Percentiles rank a stretch among this genome's conserved stretches.
These are phyloP conservation scores for Lactarius sanguifluus DNA, from an alignment of 768 basidiomycete genomes.

Conservation along the genomic window DNA sequence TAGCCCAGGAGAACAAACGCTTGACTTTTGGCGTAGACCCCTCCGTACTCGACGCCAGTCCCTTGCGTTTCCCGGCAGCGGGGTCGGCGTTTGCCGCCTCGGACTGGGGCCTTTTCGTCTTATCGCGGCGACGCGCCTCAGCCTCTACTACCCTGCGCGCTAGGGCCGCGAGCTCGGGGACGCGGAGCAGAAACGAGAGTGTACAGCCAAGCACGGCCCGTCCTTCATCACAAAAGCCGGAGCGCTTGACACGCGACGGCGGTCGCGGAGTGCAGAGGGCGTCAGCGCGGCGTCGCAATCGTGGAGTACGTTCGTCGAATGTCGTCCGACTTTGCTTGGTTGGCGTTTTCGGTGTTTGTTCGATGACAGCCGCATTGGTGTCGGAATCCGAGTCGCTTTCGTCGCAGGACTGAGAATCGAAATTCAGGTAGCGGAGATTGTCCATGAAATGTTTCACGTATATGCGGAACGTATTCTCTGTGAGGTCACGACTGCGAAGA, in stretches of 20 bases:
- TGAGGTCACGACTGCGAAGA: conserved; percentile 65
- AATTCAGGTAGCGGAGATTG: conserved; percentile 37
- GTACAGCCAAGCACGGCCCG: conserved; percentile 44
- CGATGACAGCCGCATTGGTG: background rate
- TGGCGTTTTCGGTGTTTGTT: conserved; percentile 36
- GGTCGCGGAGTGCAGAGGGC: conserved; percentile 14
- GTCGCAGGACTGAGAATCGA: background rate
- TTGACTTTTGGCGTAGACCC: conserved; percentile 49
- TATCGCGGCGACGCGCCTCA: conserved; percentile 54
- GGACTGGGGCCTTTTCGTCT: conserved; percentile 46
- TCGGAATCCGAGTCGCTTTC: conserved; percentile 17
- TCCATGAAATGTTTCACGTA: conserved; percentile 83
- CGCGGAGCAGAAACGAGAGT: conserved; percentile 71
- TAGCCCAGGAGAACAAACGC: conserved; percentile 63
- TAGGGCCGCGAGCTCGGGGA: conserved; percentile 67
- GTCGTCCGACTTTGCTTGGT: conserved; percentile 36
- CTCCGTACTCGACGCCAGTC: conserved; percentile 4
- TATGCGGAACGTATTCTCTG: conserved; percentile 66
- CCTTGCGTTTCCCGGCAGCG: conserved; percentile 19
- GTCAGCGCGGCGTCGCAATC: conserved; percentile 22
- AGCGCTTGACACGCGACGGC: background rate
- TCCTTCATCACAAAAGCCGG: background rate
- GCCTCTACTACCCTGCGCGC: conserved; percentile 64
- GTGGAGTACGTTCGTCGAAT: conserved; percentile 34
- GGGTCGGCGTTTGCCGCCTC: conserved; percentile 36